Percentiles rank a stretch among this genome's conserved stretches.
Evolutionary conservation across 495 filamentous ascomycete genomes (phyloP).

Genomic region (Podospora fimiseda): DNA sequence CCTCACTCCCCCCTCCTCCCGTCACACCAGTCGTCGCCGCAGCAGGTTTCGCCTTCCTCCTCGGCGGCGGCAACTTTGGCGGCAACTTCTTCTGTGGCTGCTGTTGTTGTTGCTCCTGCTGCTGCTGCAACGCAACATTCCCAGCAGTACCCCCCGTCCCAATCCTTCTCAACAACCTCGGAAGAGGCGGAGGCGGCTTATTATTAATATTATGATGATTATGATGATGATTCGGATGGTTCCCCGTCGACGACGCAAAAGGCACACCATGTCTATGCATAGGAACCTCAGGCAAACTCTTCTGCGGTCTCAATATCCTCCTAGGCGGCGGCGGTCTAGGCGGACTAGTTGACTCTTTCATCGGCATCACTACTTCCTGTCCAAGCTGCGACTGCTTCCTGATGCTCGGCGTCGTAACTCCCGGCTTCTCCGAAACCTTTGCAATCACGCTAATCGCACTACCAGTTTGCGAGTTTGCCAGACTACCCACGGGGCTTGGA

Average conservation of each 20-base stretch:
- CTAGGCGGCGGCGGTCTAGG: conserved; percentile 14
- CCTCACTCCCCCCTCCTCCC: conserved; percentile 7
- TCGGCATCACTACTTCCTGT: conserved; percentile 11
- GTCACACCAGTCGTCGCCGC: conserved; percentile 7
- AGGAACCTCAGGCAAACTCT: conserved; percentile 41
- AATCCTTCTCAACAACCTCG: too few species aligned
- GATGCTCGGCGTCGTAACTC: conserved; percentile 76
- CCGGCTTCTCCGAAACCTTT: conserved; percentile 73
- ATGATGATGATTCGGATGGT: too few species aligned
- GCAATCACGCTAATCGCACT: conserved; percentile 67
- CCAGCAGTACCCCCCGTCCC: too few species aligned
- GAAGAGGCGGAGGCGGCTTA: conserved; percentile 18
- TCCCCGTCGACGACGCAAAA: too few species aligned
- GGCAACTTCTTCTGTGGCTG: conserved; percentile 49
- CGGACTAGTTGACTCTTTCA: conserved; percentile 9
- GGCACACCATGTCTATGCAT: conserved; percentile 44
- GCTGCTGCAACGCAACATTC: too few species aligned
- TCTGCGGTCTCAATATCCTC: conserved; percentile 30
- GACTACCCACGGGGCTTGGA: conserved; percentile 40
- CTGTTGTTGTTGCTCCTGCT: too few species aligned
- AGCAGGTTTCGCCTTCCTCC: conserved; percentile 40
- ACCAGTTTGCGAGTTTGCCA: conserved; percentile 40
- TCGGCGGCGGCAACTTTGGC: conserved; percentile 48
- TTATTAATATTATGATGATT: too few species aligned
- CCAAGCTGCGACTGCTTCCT: conserved; percentile 36